phyloP scores from a whole-genome alignment of 495 filamentous ascomycete genomes.

The Bacidia rubella region DNA sequence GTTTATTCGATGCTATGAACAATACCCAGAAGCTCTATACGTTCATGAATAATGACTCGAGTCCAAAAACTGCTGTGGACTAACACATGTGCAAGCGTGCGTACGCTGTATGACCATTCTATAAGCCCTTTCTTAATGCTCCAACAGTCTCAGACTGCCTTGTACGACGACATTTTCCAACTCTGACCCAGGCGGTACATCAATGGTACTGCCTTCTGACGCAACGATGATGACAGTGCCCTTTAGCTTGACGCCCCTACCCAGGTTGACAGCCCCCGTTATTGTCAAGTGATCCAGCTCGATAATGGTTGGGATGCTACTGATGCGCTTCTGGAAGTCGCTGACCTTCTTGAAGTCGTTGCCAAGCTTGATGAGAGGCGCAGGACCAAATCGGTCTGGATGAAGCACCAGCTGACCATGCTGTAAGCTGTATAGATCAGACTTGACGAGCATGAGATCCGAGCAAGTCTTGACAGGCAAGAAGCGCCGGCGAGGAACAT shows the following conservation, averaged over 20 bases:
- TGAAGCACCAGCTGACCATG: conserved; percentile 96
- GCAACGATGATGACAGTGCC: conserved; percentile 99
- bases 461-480: conserved; percentile 99
- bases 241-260: conserved; percentile 88
- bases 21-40: neutral
- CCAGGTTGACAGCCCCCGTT: conserved; percentile 91
- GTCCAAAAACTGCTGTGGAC: neutral
- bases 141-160: conserved; percentile 86
- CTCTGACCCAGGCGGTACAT: conserved; percentile 89
- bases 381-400: conserved; percentile 87
- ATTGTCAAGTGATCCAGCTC: conserved; percentile 97
- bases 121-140: conserved; percentile 48
- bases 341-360: conserved; percentile 99
- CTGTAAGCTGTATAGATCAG: conserved; percentile 98
- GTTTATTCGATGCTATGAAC: neutral
- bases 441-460: conserved; percentile 99
- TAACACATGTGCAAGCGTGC: too few species aligned
- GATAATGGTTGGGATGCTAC: conserved; percentile 91
- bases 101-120: too few species aligned
- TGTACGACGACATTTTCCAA: conserved; percentile 99
- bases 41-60: neutral
- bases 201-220: conserved; percentile 93
- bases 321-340: conserved; percentile 96
- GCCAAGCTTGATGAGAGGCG: conserved; percentile 98
- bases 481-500: conserved; percentile 94